Conservation (phyloP, 2,329 filamentous ascomycete genomes). For the Epichloe elymi region DNA sequence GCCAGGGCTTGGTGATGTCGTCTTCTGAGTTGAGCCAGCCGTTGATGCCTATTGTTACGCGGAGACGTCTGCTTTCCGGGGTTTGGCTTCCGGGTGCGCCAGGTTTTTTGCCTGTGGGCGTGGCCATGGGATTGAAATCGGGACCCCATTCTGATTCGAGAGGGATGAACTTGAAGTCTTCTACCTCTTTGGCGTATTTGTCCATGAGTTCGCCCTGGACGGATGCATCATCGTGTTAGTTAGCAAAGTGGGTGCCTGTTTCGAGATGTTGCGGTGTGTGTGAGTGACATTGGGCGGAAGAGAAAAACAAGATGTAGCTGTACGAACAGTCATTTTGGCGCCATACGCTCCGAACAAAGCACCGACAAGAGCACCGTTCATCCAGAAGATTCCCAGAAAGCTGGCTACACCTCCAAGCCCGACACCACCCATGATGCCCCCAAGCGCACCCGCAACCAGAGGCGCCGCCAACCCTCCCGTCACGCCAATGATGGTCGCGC, state of each 20-base stretch:
- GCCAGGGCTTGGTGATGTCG: conserved; percentile 72
- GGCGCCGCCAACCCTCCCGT: conserved; percentile 87
- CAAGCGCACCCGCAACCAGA: conserved; percentile 72
- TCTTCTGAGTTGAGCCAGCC: conserved; percentile 69
- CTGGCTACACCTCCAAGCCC: conserved; percentile 76
- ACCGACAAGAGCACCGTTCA: conserved; percentile 75
- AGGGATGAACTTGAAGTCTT: conserved; percentile 70
- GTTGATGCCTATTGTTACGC: conserved; percentile 75
- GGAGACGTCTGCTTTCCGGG: conserved; percentile 38
- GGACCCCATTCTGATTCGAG: conserved; percentile 37
- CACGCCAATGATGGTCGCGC: conserved; percentile 79
- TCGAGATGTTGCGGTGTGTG: not conserved
- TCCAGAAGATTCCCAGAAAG: conserved; percentile 75
- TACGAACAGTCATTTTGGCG: conserved; percentile 49
- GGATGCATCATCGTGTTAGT: not conserved
- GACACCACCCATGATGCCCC: conserved; percentile 71
- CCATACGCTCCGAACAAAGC: conserved; percentile 83
- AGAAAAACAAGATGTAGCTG: not conserved
- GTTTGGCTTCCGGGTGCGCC: conserved; percentile 5
- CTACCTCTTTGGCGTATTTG: conserved; percentile 72
- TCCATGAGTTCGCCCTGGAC: conserved; percentile 66
- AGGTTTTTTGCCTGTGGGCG: not conserved
- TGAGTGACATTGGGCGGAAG: too few relatives aligned
- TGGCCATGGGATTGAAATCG: not conserved
- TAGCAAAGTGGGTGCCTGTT: not conserved